Evolutionary conservation across 768 basidiomycete species (phyloP), one percentile per base, ranked within the genome.

Genomic region (Amanita pallidorosea): DNA sequence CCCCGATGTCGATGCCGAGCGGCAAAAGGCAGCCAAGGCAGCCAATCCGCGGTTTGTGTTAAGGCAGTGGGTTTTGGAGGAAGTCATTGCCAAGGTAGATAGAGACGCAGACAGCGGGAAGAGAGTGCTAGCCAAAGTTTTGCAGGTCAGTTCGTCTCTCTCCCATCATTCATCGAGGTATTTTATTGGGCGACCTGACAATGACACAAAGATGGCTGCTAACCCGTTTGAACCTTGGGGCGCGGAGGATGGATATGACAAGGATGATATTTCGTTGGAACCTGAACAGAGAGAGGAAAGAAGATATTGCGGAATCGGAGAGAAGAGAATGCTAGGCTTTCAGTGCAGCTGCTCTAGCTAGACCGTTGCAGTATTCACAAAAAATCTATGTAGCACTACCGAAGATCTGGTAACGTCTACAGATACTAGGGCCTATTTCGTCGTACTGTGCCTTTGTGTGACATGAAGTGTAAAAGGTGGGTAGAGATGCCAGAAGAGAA

Each of bases 371-470:
- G 11, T 15, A 38, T 17, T 38, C 18, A 18, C 18, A 27, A 23
- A 44, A 13, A 1, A 17, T 58, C 62, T 78, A 88, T 34, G 85
- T 88, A 38, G 86, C 87, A 60, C 86, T 89, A 54, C 91, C 91
- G 60, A 94, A 94, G 58, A 94, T 93, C 66, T 90, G 86, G 74
- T 93, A 94, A 54, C 91, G 77, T 62, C 91, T 78, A 69, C 88
- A 91, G 58, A 94, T 92, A 63, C 86, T 89, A 12, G 91, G 91
- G 13, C 90, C 91, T 49, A 92, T 77, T 68, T 93, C 90, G 62
- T 93, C 91, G 62, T 95, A 96, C 59, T 96, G 90, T 18, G 87
- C 89, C 64, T 93, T 90, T 45, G 88, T 90, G 69, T 93, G 93
- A 68, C 91, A 94, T 46, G 82, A 93, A 5, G 83, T 83, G 69